These are phyloP conservation scores for Astrothelium macrocarpum DNA, from an alignment of 495 filamentous ascomycete species.

Conservation along the genomic window DNA sequence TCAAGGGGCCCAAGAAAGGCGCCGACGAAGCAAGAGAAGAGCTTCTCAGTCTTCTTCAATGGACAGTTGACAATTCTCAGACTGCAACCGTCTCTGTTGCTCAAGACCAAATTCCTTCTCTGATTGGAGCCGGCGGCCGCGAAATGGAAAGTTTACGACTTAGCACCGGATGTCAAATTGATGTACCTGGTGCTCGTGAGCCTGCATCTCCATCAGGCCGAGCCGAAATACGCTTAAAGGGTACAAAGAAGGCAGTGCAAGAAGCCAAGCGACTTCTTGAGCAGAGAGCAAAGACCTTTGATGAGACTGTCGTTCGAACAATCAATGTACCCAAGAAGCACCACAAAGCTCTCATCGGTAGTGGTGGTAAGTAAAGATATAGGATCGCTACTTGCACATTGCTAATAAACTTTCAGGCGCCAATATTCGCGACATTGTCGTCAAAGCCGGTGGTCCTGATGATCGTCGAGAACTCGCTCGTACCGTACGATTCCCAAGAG, in stretches of 20 bases:
- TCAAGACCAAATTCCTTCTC: conserved; percentile 72
- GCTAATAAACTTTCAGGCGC: conserved; percentile 51
- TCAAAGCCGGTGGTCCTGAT: conserved; percentile 78
- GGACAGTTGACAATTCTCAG: conserved; percentile 73
- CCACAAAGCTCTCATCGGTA: conserved; percentile 82
- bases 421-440: conserved; percentile 77
- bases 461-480: conserved; percentile 70
- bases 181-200: conserved; percentile 66
- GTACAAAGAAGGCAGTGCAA: conserved; percentile 79
- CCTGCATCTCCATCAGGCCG: conserved; percentile 50
- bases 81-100: conserved; percentile 72
- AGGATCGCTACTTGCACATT: neutral
- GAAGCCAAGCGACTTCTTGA: conserved; percentile 81
- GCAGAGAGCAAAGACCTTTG: conserved; percentile 73
- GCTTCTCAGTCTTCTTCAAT: conserved; percentile 75
- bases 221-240: conserved; percentile 80
- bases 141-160: conserved; percentile 85
- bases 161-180: conserved; percentile 73
- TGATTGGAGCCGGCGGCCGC: conserved; percentile 82
- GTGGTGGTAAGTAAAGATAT: conserved; percentile 56
- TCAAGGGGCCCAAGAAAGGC: conserved; percentile 83
- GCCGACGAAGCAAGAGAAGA: conserved; percentile 86
- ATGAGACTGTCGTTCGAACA: conserved; percentile 71
- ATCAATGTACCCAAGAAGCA: conserved; percentile 85
- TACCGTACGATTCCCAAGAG: conserved; percentile 81